Evolutionary conservation across 2,329 filamentous ascomycete species (phyloP), one percentile per base, ranked within the genome.

Genomic region (Cryphonectria radicalis): DNA sequence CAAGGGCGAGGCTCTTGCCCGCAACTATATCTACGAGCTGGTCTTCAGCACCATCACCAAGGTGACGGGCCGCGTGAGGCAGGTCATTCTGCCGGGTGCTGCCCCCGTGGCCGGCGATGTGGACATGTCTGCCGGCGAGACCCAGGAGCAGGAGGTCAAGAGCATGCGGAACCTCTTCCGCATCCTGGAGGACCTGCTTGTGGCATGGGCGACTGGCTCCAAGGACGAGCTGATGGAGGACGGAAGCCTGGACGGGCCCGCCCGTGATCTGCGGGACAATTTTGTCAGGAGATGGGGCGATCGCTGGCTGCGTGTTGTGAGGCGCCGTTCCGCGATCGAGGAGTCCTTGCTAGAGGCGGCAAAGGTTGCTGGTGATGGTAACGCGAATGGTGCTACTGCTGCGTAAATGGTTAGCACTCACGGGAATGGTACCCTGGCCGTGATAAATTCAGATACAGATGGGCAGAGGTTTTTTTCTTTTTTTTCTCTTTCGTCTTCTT

Each of bases 1-100:
- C 50, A 75, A 89, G 2, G 92, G 92, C 65, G 87, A 88, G 60
- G 87, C 88, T 3, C 88, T 99, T 17, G 89, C 92, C 14, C 88
- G 92, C 75, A 85, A 91, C 8, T 91, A 95, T 82, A 86, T 97
- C 13, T 98, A 94, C 79, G 96, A 99, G 83, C 92, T 98, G 83
- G 91, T 98, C 22, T 90, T 91, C 73, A 92, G 92, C 76, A 98
- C 96, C 0, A 91, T 98, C 67, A 88, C 90, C 78, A 98, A 99
- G 83, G 95, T 98, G 65, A 95, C 94, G 1, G 91, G 91, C 74
- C 92, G 95, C 42, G 90, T 97, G 67, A 90, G 93, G 59, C 93
- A 97, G 81, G 91, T 98, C 35, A 89, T 93, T 13, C 84, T 85
- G 1, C 71, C 79, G 1, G 69, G 71, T 22, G 73, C 75, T 7